These are phyloP conservation scores for Wilcoxina mikolae DNA, from an alignment of 495 filamentous ascomycete species.

Conservation along the genomic window DNA sequence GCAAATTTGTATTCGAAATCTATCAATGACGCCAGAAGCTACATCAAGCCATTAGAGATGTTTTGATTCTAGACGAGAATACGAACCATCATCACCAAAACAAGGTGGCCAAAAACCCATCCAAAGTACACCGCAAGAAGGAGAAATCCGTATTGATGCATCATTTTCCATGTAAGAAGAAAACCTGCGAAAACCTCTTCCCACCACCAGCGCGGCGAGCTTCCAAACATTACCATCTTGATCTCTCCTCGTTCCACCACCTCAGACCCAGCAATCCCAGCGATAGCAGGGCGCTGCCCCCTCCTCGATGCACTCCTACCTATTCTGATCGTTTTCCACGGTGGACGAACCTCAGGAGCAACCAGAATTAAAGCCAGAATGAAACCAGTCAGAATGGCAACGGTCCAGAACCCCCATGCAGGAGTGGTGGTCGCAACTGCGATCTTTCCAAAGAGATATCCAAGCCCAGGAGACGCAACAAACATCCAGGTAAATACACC, in stretches of 20 bases:
- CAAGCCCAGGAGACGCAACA: conserved; percentile 50
- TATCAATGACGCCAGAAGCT: conserved; percentile 52
- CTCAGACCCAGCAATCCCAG: conserved; percentile 13
- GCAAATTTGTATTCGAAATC: conserved; percentile 42
- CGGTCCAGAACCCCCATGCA: conserved; percentile 60
- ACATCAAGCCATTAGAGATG: neutral
- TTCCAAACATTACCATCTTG: conserved; percentile 54
- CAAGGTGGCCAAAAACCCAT: conserved; percentile 64
- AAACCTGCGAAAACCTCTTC: conserved; percentile 59
- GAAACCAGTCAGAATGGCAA: conserved; percentile 44
- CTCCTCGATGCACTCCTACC: neutral
- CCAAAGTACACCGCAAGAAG: conserved; percentile 54
- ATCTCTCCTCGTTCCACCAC: conserved; percentile 55
- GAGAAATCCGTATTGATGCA: conserved; percentile 53
- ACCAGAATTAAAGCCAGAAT: conserved; percentile 34
- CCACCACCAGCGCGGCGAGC: conserved; percentile 56
- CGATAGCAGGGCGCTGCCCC: neutral
- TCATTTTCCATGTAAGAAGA: conserved; percentile 49
- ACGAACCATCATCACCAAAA: conserved; percentile 48
- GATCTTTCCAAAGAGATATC: conserved; percentile 51
- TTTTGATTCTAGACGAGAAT: neutral
- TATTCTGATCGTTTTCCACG: conserved; percentile 13
- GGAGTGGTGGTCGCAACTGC: conserved; percentile 47
- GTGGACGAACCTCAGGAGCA: conserved; percentile 20
- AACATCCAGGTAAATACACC: conserved; percentile 63